Conservation (phyloP, 169 alveolate species). For the Eimeria mitis region DNA sequence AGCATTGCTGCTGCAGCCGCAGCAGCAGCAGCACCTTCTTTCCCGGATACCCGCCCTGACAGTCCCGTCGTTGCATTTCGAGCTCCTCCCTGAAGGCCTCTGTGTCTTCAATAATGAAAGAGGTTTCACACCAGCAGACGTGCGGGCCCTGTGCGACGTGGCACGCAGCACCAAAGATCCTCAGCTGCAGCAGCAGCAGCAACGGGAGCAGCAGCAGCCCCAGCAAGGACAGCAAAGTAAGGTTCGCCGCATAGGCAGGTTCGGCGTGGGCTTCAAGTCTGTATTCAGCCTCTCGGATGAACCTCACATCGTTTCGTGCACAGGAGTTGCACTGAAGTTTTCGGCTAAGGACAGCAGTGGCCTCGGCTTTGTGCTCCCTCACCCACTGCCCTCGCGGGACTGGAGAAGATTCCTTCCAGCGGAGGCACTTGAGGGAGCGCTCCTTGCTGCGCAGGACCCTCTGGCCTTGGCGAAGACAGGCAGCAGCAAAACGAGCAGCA, state of each 20-base stretch:
- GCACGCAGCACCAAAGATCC: constrained; percentile 85
- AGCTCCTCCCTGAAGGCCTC: constrained; percentile 78
- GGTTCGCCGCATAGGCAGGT: constrained; percentile 81
- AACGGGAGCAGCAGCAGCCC: neutral
- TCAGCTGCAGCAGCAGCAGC: constrained; percentile 21
- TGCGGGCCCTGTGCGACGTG: constrained; percentile 85
- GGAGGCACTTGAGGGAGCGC: constrained; percentile 22
- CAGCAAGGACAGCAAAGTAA: constrained; percentile 8
- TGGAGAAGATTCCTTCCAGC: constrained; percentile 29
- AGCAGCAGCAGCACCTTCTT: constrained; percentile 21
- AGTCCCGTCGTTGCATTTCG: constrained; percentile 83
- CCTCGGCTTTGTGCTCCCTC: constrained; percentile 82
- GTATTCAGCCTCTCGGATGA: constrained; percentile 85
- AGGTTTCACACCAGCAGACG: constrained; percentile 85
- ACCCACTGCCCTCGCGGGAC: constrained; percentile 31
- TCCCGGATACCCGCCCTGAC: constrained; percentile 1
- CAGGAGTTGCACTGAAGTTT: constrained; percentile 76
- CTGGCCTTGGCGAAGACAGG: no score
- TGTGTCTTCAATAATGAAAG: constrained; percentile 84
- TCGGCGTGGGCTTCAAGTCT: constrained; percentile 87
- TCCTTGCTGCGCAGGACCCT: constrained; percentile 30
- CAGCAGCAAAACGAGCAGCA: neutral
- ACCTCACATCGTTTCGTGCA: constrained; percentile 85
- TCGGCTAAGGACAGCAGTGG: constrained; percentile 77
- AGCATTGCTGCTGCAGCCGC: constrained; percentile 10